Evolutionary conservation across 1,284 basidiomycete species (phyloP).

Genomic region (Pterulicium gracile): DNA sequence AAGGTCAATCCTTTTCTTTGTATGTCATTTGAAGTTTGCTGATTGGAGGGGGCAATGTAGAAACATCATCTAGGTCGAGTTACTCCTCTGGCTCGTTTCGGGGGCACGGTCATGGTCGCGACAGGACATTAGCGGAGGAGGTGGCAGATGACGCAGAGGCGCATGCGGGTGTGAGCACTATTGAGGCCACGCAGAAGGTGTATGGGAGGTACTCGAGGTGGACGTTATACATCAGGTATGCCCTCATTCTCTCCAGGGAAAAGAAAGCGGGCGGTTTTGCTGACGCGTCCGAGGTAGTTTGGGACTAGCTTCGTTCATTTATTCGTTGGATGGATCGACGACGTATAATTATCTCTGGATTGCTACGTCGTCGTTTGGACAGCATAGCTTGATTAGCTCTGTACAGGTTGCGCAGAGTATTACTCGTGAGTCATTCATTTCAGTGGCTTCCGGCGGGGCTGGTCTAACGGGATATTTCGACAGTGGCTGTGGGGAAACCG

Average conservation of each 20-base stretch:
- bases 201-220: constrained; percentile 46
- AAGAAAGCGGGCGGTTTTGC: too few relatives aligned
- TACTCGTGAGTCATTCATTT: constrained; percentile 30
- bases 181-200: constrained; percentile 41
- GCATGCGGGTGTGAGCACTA: constrained; percentile 36
- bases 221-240: constrained; percentile 50
- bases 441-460: neutral
- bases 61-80: neutral
- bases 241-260: neutral
- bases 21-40: neutral
- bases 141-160: constrained; percentile 17
- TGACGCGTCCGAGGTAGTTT: too few relatives aligned
- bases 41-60: neutral
- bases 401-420: constrained; percentile 49
- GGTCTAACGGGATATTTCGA: neutral
- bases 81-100: neutral
- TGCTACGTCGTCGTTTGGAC: constrained; percentile 47
- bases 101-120: neutral
- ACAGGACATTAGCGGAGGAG: neutral
- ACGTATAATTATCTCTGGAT: constrained; percentile 58
- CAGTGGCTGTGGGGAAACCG: constrained; percentile 52
- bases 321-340: constrained; percentile 62
- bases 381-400: constrained; percentile 55
- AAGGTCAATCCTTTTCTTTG: neutral
- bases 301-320: constrained; percentile 64